These are phyloP conservation scores for Nematodospora anomalae DNA, from an alignment of 1,139 yeast species.

Conservation along the genomic window DNA sequence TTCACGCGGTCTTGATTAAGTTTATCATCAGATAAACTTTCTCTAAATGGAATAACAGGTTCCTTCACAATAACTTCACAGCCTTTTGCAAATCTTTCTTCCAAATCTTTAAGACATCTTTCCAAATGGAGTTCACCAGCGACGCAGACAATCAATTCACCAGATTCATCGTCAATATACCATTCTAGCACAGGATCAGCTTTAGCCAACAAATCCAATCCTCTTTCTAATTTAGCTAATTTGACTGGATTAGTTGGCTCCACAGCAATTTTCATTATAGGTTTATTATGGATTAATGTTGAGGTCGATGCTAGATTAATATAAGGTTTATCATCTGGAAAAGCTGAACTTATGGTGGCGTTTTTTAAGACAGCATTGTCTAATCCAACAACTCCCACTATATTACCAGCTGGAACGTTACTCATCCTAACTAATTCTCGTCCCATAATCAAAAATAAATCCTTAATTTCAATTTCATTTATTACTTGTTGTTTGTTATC, in stretches of 20 bases:
- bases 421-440: slow-evolving; percentile 77
- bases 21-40: slow-evolving; percentile 58
- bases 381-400: slow-evolving; percentile 91
- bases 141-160: slow-evolving; percentile 87
- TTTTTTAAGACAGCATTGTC: slow-evolving; percentile 80
- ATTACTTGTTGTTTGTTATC: slow-evolving; percentile 46
- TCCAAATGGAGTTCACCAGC: slow-evolving; percentile 97
- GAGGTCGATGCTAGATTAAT: slow-evolving; percentile 67
- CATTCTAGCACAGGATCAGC: slow-evolving; percentile 95
- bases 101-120: slow-evolving; percentile 83
- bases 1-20: slow-evolving; percentile 15
- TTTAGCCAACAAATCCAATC: slow-evolving; percentile 73
- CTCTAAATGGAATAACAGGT: slow-evolving; percentile 94
- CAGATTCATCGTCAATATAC: slow-evolving; percentile 75
- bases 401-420: slow-evolving; percentile 90
- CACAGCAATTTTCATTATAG: slow-evolving; percentile 90
- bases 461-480: slow-evolving; percentile 51
- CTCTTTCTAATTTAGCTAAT: slow-evolving; percentile 72
- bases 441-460: slow-evolving; percentile 87
- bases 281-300: slow-evolving; percentile 61
- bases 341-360: slow-evolving; percentile 68
- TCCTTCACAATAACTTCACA: slow-evolving; percentile 83
- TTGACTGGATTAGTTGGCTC: slow-evolving; percentile 90
- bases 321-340: slow-evolving; percentile 53
- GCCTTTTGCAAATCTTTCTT: slow-evolving; percentile 84